A percentile compares a stretch with the other conserved stretches of the same genome.
Evolutionary conservation across 208 protist species (phyloP).

Genomic region (Crithidia expoeki): DNA sequence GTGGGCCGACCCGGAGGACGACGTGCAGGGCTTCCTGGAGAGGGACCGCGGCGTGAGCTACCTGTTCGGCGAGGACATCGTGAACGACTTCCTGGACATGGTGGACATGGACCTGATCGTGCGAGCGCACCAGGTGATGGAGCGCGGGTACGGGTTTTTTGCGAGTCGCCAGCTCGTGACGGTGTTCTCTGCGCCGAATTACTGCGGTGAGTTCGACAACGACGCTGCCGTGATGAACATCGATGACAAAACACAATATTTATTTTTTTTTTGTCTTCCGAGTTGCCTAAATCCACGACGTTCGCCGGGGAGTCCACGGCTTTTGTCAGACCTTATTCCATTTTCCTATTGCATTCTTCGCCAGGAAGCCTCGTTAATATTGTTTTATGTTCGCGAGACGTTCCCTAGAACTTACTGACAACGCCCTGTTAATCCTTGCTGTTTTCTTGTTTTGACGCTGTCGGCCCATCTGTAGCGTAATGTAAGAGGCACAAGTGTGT

Average conservation of each 20-base stretch:
- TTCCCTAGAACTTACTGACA: too few species aligned
- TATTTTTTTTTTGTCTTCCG: slow-evolving; percentile 85
- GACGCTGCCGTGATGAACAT: slow-evolving; percentile 97
- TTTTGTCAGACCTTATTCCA: too few species aligned
- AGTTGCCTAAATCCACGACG: too few species aligned
- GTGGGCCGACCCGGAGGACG: slow-evolving; percentile 97
- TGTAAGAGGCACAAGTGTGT: too few species aligned
- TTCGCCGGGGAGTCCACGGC: too few species aligned
- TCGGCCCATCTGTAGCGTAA: too few species aligned
- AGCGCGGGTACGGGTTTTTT: slow-evolving; percentile 99
- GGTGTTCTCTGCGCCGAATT: slow-evolving; percentile 99
- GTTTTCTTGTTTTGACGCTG: too few species aligned
- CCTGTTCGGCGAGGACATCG: slow-evolving; percentile 98
- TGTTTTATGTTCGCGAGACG: too few species aligned
- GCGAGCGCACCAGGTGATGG: slow-evolving; percentile 98
- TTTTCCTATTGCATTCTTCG: too few species aligned
- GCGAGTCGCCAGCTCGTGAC: slow-evolving; percentile 99
- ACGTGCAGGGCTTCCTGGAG: slow-evolving; percentile 95
- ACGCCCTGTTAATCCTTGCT: too few species aligned
- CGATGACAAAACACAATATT: slow-evolving; percentile 98
- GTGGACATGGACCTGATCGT: slow-evolving; percentile 99
- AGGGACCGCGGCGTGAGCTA: slow-evolving; percentile 99
- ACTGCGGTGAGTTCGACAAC: slow-evolving; percentile 99
- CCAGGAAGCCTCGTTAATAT: too few species aligned
- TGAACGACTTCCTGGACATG: slow-evolving; percentile 98